Percentiles rank a stretch among this genome's conserved stretches.
phyloP scores from a whole-genome alignment of 495 filamentous ascomycete genomes.

The Beverwykella pulmonaria region DNA sequence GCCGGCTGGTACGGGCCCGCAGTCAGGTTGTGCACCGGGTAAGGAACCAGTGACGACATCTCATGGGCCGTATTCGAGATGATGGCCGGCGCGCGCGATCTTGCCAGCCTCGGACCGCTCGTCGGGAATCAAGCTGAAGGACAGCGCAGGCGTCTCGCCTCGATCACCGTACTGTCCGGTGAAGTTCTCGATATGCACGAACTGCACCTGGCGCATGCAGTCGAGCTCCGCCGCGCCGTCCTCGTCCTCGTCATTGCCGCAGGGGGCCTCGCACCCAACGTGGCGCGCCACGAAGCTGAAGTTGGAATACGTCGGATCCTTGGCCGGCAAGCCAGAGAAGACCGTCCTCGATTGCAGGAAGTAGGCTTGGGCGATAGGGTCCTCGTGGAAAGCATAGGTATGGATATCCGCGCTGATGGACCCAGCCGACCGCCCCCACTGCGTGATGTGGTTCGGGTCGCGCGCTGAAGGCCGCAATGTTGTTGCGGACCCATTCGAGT shows the following conservation, averaged over 20 bases:
- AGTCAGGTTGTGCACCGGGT: conserved; percentile 35
- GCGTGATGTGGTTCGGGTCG: too few species aligned
- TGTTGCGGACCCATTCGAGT: too few species aligned
- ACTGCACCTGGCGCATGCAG: conserved; percentile 51
- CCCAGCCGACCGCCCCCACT: too few species aligned
- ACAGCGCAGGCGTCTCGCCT: conserved; percentile 20
- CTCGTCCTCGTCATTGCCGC: conserved; percentile 43
- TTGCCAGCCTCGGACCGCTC: conserved; percentile 43
- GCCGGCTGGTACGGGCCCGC: conserved; percentile 43
- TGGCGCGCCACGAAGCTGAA: conserved; percentile 1
- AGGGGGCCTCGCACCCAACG: conserved; percentile 4
- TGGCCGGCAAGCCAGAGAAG: neutral
- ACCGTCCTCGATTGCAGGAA: conserved; percentile 64
- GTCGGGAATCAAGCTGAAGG: conserved; percentile 47
- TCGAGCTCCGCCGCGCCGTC: conserved; percentile 45
- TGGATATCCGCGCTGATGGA: conserved; percentile 68
- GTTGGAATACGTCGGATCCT: conserved; percentile 1
- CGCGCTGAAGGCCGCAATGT: too few species aligned
- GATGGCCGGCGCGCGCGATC: conserved; percentile 5
- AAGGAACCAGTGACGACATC: neutral
- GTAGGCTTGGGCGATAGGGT: conserved; percentile 57
- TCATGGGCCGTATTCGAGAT: conserved; percentile 9
- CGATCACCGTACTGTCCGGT: conserved; percentile 33
- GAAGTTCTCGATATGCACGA: conserved; percentile 47
- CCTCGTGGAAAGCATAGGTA: conserved; percentile 41